Percentiles rank a stretch among this genome's conserved stretches.
These are phyloP conservation scores for Coemansia sp. DNA, from an alignment of 192 early-diverging fungal genomes.

Conservation along the genomic window DNA sequence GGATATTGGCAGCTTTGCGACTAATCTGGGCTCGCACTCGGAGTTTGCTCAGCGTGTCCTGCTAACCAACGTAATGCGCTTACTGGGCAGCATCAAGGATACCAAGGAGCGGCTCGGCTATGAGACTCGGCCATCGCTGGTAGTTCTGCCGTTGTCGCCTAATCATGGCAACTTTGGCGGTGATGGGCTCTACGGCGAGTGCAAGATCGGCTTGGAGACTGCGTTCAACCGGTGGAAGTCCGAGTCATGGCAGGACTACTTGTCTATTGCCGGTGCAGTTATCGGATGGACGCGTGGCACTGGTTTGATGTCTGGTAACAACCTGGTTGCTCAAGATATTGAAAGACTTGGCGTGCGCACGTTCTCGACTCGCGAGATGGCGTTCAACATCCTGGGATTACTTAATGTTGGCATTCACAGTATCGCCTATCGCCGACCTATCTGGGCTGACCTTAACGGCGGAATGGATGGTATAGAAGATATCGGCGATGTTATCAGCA, in stretches of 20 bases:
- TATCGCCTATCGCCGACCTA: constrained; percentile 72
- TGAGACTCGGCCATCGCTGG: constrained; percentile 85
- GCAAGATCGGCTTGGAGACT: constrained; percentile 92
- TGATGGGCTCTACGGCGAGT: constrained; percentile 93
- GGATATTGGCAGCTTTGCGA: constrained; percentile 84
- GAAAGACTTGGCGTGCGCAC: constrained; percentile 89
- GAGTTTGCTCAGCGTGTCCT: constrained; percentile 93
- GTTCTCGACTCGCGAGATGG: constrained; percentile 93
- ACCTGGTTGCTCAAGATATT: constrained; percentile 84
- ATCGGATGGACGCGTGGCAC: constrained; percentile 99
- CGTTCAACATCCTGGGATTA: constrained; percentile 89
- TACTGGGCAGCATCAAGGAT: constrained; percentile 84
- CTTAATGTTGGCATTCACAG: constrained; percentile 78
- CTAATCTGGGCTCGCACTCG: constrained; percentile 80
- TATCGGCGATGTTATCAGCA: background rate
- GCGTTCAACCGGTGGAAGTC: constrained; percentile 89
- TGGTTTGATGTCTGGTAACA: constrained; percentile 90
- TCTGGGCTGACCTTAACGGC: constrained; percentile 90
- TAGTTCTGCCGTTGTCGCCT: constrained; percentile 88
- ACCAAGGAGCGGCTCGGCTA: constrained; percentile 76
- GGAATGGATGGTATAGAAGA: constrained; percentile 73
- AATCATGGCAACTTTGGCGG: constrained; percentile 95
- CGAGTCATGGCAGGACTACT: constrained; percentile 85
- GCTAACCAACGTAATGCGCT: constrained; percentile 89
- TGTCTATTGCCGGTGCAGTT: constrained; percentile 87